Evolutionary conservation across 2,329 filamentous ascomycete genomes (phyloP), one percentile per base, ranked within the genome.

Genomic region (Cryphonectria naterciae): DNA sequence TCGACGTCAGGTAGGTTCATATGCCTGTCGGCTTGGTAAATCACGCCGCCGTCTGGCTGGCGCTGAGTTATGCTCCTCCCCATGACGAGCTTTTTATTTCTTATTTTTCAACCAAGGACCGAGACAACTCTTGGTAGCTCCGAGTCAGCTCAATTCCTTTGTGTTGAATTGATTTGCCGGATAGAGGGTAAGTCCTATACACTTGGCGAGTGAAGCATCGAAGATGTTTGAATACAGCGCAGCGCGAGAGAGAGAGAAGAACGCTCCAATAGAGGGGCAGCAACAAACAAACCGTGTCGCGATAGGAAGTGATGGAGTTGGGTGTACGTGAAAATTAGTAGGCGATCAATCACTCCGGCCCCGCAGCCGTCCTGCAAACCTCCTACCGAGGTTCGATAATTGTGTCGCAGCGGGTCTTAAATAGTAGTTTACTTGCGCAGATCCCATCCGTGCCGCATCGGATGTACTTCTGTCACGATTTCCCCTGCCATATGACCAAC

Each of bases 1-100:
- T 86, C 84, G 25, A 85, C 46, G 15, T 78, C 75, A 0, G 84
- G 83, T 4, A 85, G 70, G 1, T 78, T 70, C 11, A 80, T 67
- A 5, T 73, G 71, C 56, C 78, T 74, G 41, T 75, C 76, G 1
- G 81, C 73, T 56, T 77, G 77, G 74, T 84, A 85, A 64, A 84
- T 80, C 75, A 80, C 37, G 63, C 68, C 80, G 74, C 81, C 75
- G 56, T 77, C 75, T 13, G 75, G 68, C 35, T 74, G 77, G n/a
- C 73, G 74, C 60, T 80, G 75, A 8, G 77, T 70, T 25, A 73
- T 77, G 43, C 75, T 77, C n/a, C 41, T 52, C 0, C 76, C 73
- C 79, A 81, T 81, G 17, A 25, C 35, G 62, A 32, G 37, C 10
- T 28, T 6, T 54, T n/a, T 37, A 10, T 10, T 11, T 37, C 37